Conservation (phyloP, 139 green algal genomes). For the Tetradesmus lagerheimii region DNA sequence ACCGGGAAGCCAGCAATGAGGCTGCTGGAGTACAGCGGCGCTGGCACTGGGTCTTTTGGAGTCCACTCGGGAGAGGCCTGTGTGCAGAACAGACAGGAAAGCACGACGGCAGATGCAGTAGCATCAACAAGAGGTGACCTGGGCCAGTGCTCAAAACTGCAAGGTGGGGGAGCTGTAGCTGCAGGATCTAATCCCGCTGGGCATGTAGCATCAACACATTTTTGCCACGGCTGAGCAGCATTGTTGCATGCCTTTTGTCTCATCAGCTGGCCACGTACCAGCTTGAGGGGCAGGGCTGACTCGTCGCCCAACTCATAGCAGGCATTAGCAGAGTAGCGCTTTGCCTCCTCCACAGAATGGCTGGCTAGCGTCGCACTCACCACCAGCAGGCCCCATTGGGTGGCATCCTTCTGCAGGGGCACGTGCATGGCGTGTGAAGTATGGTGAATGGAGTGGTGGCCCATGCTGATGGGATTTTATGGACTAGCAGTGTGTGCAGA, state of each 20-base stretch:
- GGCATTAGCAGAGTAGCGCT: conserved; percentile 13
- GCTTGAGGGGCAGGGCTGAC: conserved; percentile 4
- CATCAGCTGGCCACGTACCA: neutral
- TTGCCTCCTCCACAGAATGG: too few relatives aligned
- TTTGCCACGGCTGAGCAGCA: too few relatives aligned
- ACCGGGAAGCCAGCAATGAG: too few relatives aligned
- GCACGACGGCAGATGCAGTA: neutral
- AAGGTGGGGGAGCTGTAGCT: neutral
- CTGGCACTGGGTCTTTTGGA: too few relatives aligned
- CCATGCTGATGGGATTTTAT: neutral
- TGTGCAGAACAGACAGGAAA: too few relatives aligned
- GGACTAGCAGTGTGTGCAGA: neutral
- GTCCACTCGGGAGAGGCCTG: too few relatives aligned
- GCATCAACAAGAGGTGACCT: neutral
- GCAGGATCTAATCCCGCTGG: neutral
- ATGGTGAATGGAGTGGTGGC: neutral
- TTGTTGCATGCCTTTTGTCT: neutral
- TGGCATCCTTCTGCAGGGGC: conserved; percentile 27
- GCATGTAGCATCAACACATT: too few relatives aligned
- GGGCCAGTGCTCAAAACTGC: neutral
- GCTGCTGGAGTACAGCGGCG: too few relatives aligned
- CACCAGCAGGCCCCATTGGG: neutral
- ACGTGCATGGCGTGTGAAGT: neutral
- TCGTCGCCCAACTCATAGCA: conserved; percentile 22
- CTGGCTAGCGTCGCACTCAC: conserved; percentile 7